phyloP scores from a whole-genome alignment of 257 asterid species.

The Henckelia pumila region DNA sequence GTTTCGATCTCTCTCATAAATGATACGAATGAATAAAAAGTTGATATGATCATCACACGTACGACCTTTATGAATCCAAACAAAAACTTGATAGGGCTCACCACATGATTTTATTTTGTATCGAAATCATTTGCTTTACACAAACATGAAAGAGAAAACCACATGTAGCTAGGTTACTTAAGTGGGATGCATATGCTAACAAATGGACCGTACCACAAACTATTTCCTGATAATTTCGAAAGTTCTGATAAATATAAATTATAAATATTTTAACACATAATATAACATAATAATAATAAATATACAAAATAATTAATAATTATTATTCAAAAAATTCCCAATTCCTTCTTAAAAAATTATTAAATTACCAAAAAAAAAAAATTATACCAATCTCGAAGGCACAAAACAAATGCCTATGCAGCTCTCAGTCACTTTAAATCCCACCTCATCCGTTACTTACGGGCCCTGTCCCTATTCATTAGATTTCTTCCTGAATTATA shows the following conservation, averaged over 20 bases:
- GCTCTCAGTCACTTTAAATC: not conserved
- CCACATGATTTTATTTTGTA: conserved; percentile 34
- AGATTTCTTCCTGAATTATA: not conserved
- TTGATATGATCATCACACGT: not conserved
- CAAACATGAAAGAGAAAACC: conserved; percentile 35
- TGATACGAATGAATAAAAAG: no score
- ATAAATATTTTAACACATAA: no score
- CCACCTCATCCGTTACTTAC: conserved; percentile 47
- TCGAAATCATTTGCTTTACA: conserved; percentile 39
- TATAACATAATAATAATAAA: no score
- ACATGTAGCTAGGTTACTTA: conserved; percentile 43
- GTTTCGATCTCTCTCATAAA: no score
- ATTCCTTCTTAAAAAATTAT: no score
- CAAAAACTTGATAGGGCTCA: conserved; percentile 39
- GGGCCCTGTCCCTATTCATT: conserved; percentile 39
- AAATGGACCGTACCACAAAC: conserved; percentile 42
- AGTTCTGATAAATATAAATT: conserved; percentile 9
- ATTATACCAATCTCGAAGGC: not conserved
- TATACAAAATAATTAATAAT: no score
- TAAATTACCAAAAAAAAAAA: no score
- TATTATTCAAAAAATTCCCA: no score
- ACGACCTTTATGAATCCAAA: conserved; percentile 29
- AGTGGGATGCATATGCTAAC: conserved; percentile 64
- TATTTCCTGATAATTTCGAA: not conserved
- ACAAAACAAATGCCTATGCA: not conserved